phyloP scores from a whole-genome alignment of 768 basidiomycete species.

The Cyclocybe aegerita region DNA sequence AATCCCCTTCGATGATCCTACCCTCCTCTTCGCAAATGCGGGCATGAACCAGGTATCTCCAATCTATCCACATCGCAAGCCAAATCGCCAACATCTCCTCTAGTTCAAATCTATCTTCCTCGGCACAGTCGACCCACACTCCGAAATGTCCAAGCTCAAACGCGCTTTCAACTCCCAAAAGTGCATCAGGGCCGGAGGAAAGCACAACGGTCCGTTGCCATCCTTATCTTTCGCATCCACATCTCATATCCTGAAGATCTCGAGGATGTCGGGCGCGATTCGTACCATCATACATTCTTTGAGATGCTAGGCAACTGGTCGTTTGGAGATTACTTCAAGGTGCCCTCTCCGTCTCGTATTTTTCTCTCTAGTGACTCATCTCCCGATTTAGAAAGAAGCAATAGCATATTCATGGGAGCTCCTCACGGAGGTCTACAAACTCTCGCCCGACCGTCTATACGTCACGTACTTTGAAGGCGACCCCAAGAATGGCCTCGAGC shows the following conservation, averaged over 20 bases:
- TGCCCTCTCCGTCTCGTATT: conserved; percentile 18
- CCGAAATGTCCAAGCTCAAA: conserved; percentile 85
- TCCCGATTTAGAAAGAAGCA: conserved; percentile 76
- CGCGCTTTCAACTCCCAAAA: conserved; percentile 97
- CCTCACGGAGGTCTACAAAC: conserved; percentile 82
- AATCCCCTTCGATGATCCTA: conserved; percentile 97
- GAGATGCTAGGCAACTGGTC: conserved; percentile 99
- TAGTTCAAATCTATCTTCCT: conserved; percentile 97
- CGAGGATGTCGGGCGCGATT: conserved; percentile 98
- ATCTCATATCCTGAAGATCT: conserved; percentile 58
- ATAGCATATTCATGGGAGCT: conserved; percentile 94
- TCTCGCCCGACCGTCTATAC: conserved; percentile 90
- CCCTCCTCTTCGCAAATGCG: conserved; percentile 96
- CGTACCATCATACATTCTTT: conserved; percentile 97
- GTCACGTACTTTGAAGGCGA: conserved; percentile 99
- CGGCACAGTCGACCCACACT: conserved; percentile 96
- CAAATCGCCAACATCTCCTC: conserved; percentile 15
- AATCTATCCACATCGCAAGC: neutral
- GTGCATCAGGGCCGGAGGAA: conserved; percentile 97
- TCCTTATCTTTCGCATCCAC: neutral
- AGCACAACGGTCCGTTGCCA: conserved; percentile 79
- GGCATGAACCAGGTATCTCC: conserved; percentile 87
- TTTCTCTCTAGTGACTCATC: conserved; percentile 6
- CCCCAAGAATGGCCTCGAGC: conserved; percentile 74
- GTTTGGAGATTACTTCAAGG: conserved; percentile 99